Base-by-base conservation (phyloP, 106 monocot genomes). In the Allium sativum region DNA sequence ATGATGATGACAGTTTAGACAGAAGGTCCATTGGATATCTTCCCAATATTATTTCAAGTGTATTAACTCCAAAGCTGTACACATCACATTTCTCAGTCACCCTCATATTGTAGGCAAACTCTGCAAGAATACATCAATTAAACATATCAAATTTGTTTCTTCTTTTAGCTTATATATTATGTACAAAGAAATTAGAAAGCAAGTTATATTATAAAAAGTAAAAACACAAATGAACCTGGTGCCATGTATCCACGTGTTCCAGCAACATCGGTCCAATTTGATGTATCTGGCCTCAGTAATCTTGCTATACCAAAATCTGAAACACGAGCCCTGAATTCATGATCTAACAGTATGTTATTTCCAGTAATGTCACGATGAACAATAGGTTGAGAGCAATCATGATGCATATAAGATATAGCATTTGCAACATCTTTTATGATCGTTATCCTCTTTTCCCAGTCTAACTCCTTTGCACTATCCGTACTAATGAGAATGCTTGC, bases 231-330 rank as follows among this genome's bases (percentile, higher is more conserved):
- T 14, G 16, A 57, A 81, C 81, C 81, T 70, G 81, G 81, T n/a
- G 81, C 81, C 43, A 77, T 73, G 40, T 82, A 82, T 40, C 81
- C 77, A 45, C 20, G 52, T 9, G 81, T 82, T 1, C 81, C 81
- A 12, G 65, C 77, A 57, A 70, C 47, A 42, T 12, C 11, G 21
- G 73, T 77, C 80, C 75, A 72, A 45, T 76, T 67, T 4, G 80
- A 80, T n/a, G 71, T 67, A 68, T 80, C 62, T 0, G 73, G 73
- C 22, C 66, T 73, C 47, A 82, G 19, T 15, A 70, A 13, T 51
- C 74, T 74, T 3, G 74, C 67, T 7, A 58, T 71, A 6, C 74
- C 82, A n/a, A 82, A 82, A 51, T 78, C 82, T 2, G 74, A 74
- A 22, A 82, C 13, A 8, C 53, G 51, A 19, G 74, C 68, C 48